A percentile compares a stretch with the other conserved stretches of the same genome.
Conservation (phyloP, 169 alveolate species). For the Cryptosporidium meleagridis region DNA sequence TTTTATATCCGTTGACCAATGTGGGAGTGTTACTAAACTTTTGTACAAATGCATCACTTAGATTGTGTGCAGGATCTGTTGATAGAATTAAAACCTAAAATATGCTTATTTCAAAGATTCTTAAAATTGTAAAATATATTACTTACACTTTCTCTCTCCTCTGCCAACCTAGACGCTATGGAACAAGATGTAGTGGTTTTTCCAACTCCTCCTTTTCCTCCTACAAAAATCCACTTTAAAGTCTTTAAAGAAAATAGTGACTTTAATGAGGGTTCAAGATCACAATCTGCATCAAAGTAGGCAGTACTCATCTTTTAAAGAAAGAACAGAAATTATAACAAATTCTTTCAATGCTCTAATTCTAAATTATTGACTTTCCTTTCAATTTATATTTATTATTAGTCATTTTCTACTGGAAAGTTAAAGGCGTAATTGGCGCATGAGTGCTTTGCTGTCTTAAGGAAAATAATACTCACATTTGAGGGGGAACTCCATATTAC, state of each 20-base stretch:
- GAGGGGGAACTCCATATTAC: constrained; percentile 16
- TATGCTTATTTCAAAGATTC: not conserved
- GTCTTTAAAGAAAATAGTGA: constrained; percentile 78
- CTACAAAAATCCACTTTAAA: constrained; percentile 98
- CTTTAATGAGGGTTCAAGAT: constrained; percentile 79
- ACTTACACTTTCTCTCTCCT: constrained; percentile 91
- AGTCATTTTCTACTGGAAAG: constrained; percentile 21
- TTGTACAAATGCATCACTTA: constrained; percentile 98
- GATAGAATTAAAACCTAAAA: constrained; percentile 94
- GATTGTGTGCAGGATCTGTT: constrained; percentile 99
- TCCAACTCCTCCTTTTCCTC: constrained; percentile 99
- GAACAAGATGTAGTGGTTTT: constrained; percentile 98
- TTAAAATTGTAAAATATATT: not conserved
- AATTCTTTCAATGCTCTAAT: not conserved
- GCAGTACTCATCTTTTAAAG: constrained; percentile 23
- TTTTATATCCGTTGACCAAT: constrained; percentile 92
- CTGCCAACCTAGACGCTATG: constrained; percentile 92
- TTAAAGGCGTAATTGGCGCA: constrained; percentile 28
- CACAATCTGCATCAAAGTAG: constrained; percentile 50
- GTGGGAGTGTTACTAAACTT: constrained; percentile 94
- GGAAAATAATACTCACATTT: not conserved
- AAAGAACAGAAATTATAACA: not conserved
- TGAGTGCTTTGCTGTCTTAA: constrained; percentile 44
- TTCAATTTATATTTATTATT: not conserved
- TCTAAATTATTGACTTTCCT: not conserved